These are phyloP conservation scores for Exophiala mesophila DNA, from an alignment of 2,329 filamentous ascomycete genomes.

Conservation along the genomic window DNA sequence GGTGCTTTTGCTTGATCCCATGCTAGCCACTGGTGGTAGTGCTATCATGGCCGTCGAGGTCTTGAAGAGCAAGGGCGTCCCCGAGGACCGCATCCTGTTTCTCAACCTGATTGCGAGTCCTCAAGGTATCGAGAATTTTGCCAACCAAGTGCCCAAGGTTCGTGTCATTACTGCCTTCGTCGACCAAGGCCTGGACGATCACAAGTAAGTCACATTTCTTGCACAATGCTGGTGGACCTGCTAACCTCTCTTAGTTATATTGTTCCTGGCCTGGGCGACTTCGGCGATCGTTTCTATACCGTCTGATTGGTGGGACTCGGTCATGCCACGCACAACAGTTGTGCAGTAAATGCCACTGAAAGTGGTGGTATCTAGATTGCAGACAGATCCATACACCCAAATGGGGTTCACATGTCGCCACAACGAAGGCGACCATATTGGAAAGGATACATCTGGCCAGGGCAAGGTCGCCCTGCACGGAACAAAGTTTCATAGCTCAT, in stretches of 20 bases:
- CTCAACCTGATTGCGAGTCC: conserved; percentile 97
- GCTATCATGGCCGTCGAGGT: conserved; percentile 97
- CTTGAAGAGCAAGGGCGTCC: conserved; percentile 81
- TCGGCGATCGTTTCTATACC: conserved; percentile 32
- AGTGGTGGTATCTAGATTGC: too few relatives aligned
- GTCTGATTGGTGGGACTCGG: too few relatives aligned
- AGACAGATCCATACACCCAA: too few relatives aligned
- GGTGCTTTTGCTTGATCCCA: conserved; percentile 93
- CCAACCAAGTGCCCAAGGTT: conserved; percentile 79
- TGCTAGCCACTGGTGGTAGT: conserved; percentile 96
- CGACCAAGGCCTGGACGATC: conserved; percentile 92
- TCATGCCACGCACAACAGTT: too few relatives aligned
- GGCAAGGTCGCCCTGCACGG: too few relatives aligned
- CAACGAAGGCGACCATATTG: too few relatives aligned
- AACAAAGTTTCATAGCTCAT: too few relatives aligned
- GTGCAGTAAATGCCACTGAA: too few relatives aligned
- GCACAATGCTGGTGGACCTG: too few relatives aligned
- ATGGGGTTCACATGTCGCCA: too few relatives aligned
- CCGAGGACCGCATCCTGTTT: conserved; percentile 92
- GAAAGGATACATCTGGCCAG: too few relatives aligned
- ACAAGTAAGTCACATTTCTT: conserved; percentile 89
- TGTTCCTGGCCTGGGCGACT: conserved; percentile 35
- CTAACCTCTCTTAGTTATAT: conserved; percentile 30
- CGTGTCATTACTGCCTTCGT: conserved; percentile 94
- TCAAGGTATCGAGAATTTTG: conserved; percentile 83